Conservation (phyloP, 345 rosid species). For the Acer campestre region DNA sequence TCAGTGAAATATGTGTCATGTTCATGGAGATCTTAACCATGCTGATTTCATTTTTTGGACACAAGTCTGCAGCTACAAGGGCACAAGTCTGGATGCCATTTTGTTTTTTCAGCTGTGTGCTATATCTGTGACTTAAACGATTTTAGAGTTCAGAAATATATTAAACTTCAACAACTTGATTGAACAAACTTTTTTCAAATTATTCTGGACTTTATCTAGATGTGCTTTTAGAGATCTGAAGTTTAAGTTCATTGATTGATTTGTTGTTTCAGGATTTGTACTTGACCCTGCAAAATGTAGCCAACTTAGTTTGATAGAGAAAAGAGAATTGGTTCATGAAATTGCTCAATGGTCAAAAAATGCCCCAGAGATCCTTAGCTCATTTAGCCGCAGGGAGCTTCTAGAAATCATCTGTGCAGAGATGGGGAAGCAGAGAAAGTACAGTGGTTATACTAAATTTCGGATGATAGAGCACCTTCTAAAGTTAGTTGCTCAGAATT, state of each 20-base stretch:
- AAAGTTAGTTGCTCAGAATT: constrained; percentile 56
- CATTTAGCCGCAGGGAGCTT: constrained; percentile 78
- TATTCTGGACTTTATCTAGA: neutral
- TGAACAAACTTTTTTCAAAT: neutral
- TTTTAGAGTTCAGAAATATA: neutral
- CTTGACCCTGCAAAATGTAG: constrained; percentile 55
- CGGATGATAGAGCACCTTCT: constrained; percentile 78
- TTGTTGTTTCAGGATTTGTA: constrained; percentile 41
- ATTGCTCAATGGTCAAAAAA: constrained; percentile 58
- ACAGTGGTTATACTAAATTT: constrained; percentile 67
- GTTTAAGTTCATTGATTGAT: neutral
- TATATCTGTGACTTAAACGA: neutral
- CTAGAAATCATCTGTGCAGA: constrained; percentile 80
- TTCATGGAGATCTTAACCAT: neutral
- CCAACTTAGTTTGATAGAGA: constrained; percentile 63
- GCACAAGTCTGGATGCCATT: no score
- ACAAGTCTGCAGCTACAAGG: neutral
- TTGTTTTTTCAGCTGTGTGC: neutral
- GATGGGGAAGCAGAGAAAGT: constrained; percentile 81
- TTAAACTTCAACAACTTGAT: constrained; percentile 4
- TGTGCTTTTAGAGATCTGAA: neutral
- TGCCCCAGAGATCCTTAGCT: constrained; percentile 68
- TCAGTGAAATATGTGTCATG: neutral
- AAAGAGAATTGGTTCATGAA: constrained; percentile 62
- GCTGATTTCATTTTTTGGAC: neutral